phyloP scores from a whole-genome alignment of 2,329 filamentous ascomycete genomes.

The Colletotrichum orchidophilum region DNA sequence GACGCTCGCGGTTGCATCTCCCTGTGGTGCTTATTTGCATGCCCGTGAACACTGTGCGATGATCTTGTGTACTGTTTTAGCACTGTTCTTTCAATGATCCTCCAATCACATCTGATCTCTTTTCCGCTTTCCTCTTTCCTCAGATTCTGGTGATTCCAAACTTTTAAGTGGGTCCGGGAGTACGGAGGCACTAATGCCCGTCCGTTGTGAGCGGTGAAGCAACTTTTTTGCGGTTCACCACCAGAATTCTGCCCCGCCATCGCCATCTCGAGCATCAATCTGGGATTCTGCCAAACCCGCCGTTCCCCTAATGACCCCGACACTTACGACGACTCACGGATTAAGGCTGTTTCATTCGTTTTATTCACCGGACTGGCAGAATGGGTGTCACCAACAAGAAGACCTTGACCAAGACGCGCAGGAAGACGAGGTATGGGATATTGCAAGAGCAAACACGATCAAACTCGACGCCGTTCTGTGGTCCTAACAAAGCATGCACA shows the following conservation, averaged over 20 bases:
- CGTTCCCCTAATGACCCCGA: neutral
- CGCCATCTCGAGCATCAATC: neutral
- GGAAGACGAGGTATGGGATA: constrained; percentile 68
- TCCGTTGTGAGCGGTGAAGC: constrained; percentile 14
- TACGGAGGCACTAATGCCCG: neutral
- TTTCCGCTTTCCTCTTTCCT: too few relatives aligned
- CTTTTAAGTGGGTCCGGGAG: constrained; percentile 2
- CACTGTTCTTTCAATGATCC: neutral
- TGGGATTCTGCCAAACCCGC: constrained; percentile 27
- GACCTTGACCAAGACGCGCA: constrained; percentile 78
- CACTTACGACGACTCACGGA: neutral
- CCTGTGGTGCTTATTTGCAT: neutral
- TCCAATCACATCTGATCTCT: too few relatives aligned
- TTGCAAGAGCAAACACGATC: constrained; percentile 29
- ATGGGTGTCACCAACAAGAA: constrained; percentile 77
- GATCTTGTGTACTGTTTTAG: neutral
- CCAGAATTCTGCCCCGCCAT: constrained; percentile 24
- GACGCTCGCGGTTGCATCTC: neutral
- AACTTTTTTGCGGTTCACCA: constrained; percentile 17
- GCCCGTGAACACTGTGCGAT: neutral
- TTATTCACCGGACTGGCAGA: constrained; percentile 36
- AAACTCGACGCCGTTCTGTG: neutral
- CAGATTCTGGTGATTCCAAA: neutral
- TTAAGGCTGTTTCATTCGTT: neutral
- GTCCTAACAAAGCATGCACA: constrained; percentile 46